phyloP scores from a whole-genome alignment of 2,329 filamentous ascomycete species.

The Nigrospora oryzae region DNA sequence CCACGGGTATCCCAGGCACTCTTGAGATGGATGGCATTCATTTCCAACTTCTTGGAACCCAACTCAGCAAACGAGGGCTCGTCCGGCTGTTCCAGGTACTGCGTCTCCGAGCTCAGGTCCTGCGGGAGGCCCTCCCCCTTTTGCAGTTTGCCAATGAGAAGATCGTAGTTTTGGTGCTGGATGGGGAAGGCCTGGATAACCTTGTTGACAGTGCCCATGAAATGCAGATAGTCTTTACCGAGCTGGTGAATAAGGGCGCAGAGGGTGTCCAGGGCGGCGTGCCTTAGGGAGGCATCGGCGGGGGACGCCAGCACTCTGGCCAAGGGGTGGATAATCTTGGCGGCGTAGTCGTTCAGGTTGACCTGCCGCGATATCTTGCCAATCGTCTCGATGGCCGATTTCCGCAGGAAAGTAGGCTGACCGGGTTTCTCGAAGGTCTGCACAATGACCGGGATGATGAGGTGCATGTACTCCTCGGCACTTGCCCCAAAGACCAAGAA shows the following conservation, averaged over 20 bases:
- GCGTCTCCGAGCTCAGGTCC: conserved; percentile 79
- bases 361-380: conserved; percentile 92
- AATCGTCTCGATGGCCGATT: conserved; percentile 87
- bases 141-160: conserved; percentile 85
- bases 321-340: conserved; percentile 91
- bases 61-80: conserved; percentile 78
- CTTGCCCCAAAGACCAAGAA: conserved; percentile 95
- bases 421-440: conserved; percentile 85
- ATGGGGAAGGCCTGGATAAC: conserved; percentile 72
- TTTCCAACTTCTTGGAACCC: conserved; percentile 85
- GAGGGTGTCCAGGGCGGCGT: conserved; percentile 83
- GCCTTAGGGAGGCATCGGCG: conserved; percentile 63
- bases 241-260: conserved; percentile 94
- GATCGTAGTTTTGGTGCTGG: conserved; percentile 82
- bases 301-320: conserved; percentile 66
- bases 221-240: conserved; percentile 90
- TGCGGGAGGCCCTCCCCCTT: conserved; percentile 94
- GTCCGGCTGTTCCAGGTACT: conserved; percentile 69
- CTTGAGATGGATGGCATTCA: conserved; percentile 96
- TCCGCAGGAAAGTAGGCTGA: conserved; percentile 71
- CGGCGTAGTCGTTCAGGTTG: conserved; percentile 93
- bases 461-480: conserved; percentile 97
- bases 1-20: conserved; percentile 95
- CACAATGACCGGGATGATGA: conserved; percentile 94
- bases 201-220: conserved; percentile 89